These are phyloP conservation scores for Xylariaceae sp. DNA, from an alignment of 2,329 filamentous ascomycete genomes.

Conservation along the genomic window DNA sequence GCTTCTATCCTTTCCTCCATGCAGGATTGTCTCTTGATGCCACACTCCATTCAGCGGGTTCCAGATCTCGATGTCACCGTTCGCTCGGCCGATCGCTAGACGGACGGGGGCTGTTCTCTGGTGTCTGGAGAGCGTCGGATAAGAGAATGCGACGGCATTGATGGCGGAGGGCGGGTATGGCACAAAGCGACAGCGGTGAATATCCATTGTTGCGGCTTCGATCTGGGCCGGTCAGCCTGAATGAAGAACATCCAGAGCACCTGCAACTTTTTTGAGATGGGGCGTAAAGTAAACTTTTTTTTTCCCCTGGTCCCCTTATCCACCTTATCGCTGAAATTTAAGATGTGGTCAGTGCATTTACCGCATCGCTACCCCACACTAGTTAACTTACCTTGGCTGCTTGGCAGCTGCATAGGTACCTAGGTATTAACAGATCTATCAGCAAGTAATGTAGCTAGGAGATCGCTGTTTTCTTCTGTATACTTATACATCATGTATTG, in stretches of 20 bases:
- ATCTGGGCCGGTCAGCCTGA: slow-evolving; percentile 1
- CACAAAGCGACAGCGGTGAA: slow-evolving; percentile 96
- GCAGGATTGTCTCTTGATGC: slow-evolving; percentile 87
- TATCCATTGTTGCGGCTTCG: slow-evolving; percentile 68
- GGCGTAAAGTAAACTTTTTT: neutral
- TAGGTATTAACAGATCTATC: too few species aligned
- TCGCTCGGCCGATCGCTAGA: slow-evolving; percentile 86
- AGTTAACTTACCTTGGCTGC: too few species aligned
- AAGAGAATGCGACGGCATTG: slow-evolving; percentile 92
- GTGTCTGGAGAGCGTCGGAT: slow-evolving; percentile 57
- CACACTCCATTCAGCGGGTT: slow-evolving; percentile 81
- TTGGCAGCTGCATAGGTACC: too few species aligned
- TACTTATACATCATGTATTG: too few species aligned
- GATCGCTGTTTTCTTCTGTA: too few species aligned
- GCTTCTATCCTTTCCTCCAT: slow-evolving; percentile 80
- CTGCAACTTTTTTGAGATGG: neutral
- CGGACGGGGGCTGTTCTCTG: slow-evolving; percentile 64
- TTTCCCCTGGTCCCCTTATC: neutral
- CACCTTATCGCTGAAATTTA: neutral
- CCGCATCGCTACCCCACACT: too few species aligned
- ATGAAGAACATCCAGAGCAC: neutral
- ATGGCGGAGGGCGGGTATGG: slow-evolving; percentile 89
- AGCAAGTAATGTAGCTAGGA: too few species aligned
- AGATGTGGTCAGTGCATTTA: slow-evolving; percentile 1
- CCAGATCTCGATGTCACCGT: slow-evolving; percentile 98